Base-by-base conservation (phyloP, 2,329 filamentous ascomycete genomes). In the Didymella pomorum region DNA sequence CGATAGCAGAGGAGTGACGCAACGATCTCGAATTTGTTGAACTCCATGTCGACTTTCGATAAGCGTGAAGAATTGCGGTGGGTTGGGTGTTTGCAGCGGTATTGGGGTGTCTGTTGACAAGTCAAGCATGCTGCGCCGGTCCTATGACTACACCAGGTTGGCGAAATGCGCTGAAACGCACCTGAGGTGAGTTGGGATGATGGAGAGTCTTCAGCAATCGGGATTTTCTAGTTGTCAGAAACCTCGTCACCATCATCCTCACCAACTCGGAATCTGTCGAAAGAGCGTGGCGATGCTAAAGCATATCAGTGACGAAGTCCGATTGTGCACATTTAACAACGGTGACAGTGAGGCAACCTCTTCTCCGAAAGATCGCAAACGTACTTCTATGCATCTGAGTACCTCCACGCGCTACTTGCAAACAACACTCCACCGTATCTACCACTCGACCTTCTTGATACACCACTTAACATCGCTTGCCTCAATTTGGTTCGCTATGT, bases 81-180 rank as follows among this genome's bases (percentile, higher is more conserved):
- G 11, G 21, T 28, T 9, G 11, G n/a, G 18, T 25, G 33, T 47
- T 51, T 46, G 47, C 8, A 18, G 39, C 33, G 41, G 33, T 14
- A 41, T 25, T 41, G 31, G 25, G 18, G 35, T 43, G 47, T 52
- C 43, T 52, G 48, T 43, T 29, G 21, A 28, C 4, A 20, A 14
- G 25, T 33, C 14, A 7, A 42, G 47, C 42, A 8, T 2, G 20
- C n/a, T 14, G 25, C 45, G 16, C 9, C n/a, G 18, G 39, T 21
- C 23, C 23, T 11, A 20, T 56, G 42, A 41, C 20, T 18, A 28
- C 26, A 23, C 18, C 33, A 23, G 25, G 33, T 41, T 46, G 20
- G 53, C 53, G 18, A 7, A 7, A 11, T 7, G 6, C 11, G n/a
- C 14, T 20, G n/a, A 10, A 16, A 21, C 31, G 33, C 46, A 21